Evolutionary conservation across 2,329 filamentous ascomycete species (phyloP).

Genomic region (Zasmidium citrigriseum): DNA sequence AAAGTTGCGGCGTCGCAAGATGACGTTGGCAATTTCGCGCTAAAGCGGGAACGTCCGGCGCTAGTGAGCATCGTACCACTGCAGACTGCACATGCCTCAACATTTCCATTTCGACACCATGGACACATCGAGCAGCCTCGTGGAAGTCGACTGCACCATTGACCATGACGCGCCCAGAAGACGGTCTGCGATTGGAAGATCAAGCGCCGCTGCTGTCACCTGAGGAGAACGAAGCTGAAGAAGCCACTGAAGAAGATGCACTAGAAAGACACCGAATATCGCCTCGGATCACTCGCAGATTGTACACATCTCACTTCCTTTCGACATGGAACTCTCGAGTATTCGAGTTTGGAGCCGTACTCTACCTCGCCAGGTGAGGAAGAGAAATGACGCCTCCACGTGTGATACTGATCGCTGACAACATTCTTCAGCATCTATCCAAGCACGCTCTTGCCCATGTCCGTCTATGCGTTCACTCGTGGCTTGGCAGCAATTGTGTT

Average conservation of each 20-base stretch:
- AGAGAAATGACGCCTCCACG: too few species aligned
- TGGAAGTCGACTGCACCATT: too few species aligned
- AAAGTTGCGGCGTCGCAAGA: too few species aligned
- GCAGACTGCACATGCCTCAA: too few species aligned
- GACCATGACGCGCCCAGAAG: too few species aligned
- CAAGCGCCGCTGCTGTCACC: neutral
- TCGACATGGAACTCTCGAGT: slow-evolving; percentile 52
- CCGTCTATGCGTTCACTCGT: slow-evolving; percentile 67
- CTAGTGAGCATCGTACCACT: too few species aligned
- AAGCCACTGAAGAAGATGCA: neutral
- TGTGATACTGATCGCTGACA: too few species aligned
- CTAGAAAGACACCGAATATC: neutral
- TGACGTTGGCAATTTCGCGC: too few species aligned
- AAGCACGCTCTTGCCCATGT: slow-evolving; percentile 64
- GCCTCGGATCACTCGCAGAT: slow-evolving; percentile 4
- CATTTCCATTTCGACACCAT: too few species aligned
- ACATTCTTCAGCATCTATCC: slow-evolving; percentile 50
- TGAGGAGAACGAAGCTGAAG: neutral
- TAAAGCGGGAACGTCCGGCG: too few species aligned
- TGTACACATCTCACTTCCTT: slow-evolving; percentile 49
- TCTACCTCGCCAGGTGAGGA: slow-evolving; percentile 51
- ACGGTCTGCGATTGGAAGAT: neutral
- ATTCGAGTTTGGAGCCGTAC: slow-evolving; percentile 53
- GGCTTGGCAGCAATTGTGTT: slow-evolving; percentile 59
- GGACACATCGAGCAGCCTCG: too few species aligned